Evolutionary conservation across 768 basidiomycete species (phyloP), one percentile per base, ranked within the genome.

Genomic region (Lactarius hengduanensis): DNA sequence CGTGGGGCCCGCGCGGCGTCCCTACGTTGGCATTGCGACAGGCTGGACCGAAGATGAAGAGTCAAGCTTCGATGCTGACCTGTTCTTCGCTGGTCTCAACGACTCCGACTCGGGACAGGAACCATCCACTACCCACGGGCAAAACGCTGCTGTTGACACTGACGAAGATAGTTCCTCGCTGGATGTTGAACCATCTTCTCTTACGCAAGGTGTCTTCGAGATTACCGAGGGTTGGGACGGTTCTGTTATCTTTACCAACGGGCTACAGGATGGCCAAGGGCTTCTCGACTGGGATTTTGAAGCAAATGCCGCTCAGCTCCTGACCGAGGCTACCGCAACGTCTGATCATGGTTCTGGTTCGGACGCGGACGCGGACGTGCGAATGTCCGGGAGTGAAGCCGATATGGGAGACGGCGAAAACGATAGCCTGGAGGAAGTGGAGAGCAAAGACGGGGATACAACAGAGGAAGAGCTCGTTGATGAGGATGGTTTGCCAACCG

Each of bases 381-480:
- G 78, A 64, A 81, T 78, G 78, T 72, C 71, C 15, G 80, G 80
- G 50, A 82, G 82, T 41, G 81, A 75, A 7, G 80, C 60, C 18
- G 64, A 66, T 50, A 62, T 65, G 63, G 66, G 81, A 32, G 78
- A 84, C 62, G 79, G 80, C 64, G 77, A 84, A 64, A 74, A 73
- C n/a, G 77, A 77, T n/a, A 71, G 70, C 32, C 71, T 79, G 56
- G 69, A 70, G 28, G 72, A 74, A 54, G 64, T 72, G 40, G 74
- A 74, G 50, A 72, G 72, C n/a, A 73, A 76, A 58, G 87, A 85
- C 7, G 89, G 90, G 1, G 89, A 92, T 69, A 91, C 91, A 4
- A 92, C 92, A 1, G 91, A 92, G 73, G 89, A 91, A 68, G 91
- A 94, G 67, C 85, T 92, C 59, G 86, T 92, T n/a, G 90, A 88